Evolutionary conservation across 768 basidiomycete genomes (phyloP).

Genomic region (Lactifluus hygrophoroides): DNA sequence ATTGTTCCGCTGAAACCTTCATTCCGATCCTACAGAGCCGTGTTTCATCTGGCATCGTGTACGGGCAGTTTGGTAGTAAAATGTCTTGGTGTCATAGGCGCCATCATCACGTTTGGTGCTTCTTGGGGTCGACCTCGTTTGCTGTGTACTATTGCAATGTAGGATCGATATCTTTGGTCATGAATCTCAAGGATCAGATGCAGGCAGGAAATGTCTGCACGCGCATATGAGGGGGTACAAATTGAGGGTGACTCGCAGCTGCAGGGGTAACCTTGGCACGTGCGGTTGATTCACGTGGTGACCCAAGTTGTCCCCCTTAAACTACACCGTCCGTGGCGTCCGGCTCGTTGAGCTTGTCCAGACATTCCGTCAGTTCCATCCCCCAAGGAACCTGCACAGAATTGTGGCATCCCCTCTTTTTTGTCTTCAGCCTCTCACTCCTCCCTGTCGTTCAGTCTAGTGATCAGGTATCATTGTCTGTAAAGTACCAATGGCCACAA

Average conservation of each 20-base stretch:
- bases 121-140: neutral
- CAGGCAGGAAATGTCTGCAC: too few species aligned
- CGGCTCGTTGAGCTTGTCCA: neutral
- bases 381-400: neutral
- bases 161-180: neutral
- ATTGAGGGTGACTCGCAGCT: too few species aligned
- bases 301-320: too few species aligned
- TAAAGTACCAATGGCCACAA: constrained; percentile 11
- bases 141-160: neutral
- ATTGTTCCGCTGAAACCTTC: neutral
- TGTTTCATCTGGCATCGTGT: neutral
- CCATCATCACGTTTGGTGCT: neutral
- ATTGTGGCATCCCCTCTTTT: neutral
- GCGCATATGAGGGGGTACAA: too few species aligned
- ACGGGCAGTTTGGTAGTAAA: neutral
- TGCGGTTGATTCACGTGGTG: constrained; percentile 2
- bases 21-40: constrained; percentile 1
- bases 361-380: too few species aligned
- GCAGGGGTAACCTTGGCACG: too few species aligned
- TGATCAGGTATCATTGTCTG: neutral
- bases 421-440: neutral
- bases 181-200: neutral
- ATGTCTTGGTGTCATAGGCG: neutral
- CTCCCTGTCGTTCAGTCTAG: neutral
- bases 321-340: neutral